These are phyloP conservation scores for Diospyros kaki DNA, from an alignment of 148 eudicot species.

Conservation along the genomic window DNA sequence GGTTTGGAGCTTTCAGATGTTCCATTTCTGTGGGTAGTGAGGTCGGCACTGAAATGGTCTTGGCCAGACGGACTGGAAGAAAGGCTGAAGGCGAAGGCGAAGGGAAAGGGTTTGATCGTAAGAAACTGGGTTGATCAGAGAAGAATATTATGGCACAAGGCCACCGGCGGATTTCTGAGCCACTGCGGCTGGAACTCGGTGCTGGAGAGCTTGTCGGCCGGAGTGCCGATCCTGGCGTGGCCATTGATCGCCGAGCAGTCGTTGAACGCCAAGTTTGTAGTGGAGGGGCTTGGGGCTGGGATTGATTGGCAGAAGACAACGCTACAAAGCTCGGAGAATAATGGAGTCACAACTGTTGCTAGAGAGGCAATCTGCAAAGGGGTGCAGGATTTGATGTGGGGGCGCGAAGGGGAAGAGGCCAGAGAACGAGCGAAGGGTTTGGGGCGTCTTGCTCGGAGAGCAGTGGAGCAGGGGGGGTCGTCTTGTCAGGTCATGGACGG, in stretches of 20 bases:
- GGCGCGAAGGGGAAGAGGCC: slow-evolving; percentile 16
- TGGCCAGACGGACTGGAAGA: slow-evolving; percentile 24
- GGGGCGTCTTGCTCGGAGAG: slow-evolving; percentile 11
- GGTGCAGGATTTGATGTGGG: slow-evolving; percentile 31
- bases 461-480: slow-evolving; percentile 27
- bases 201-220: slow-evolving; percentile 30
- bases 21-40: slow-evolving; percentile 28
- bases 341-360: background rate
- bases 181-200: slow-evolving; percentile 30
- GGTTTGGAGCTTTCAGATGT: slow-evolving; percentile 27
- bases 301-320: background rate
- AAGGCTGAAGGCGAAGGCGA: slow-evolving; percentile 1
- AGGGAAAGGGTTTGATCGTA: slow-evolving; percentile 21
- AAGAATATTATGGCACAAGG: slow-evolving; percentile 17
- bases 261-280: slow-evolving; percentile 26
- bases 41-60: slow-evolving; percentile 18
- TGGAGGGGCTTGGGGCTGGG: slow-evolving; percentile 23
- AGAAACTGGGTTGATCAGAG: slow-evolving; percentile 32
- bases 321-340: background rate
- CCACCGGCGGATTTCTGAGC: slow-evolving; percentile 6
- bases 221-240: slow-evolving; percentile 31
- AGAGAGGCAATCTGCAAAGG: slow-evolving; percentile 15
- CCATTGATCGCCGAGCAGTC: slow-evolving; percentile 33
- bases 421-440: slow-evolving; percentile 22
- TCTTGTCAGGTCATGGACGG: slow-evolving; percentile 9